Evolutionary conservation across 768 basidiomycete genomes (phyloP), one percentile per base, ranked within the genome.

Genomic region (Trametes cubensis): DNA sequence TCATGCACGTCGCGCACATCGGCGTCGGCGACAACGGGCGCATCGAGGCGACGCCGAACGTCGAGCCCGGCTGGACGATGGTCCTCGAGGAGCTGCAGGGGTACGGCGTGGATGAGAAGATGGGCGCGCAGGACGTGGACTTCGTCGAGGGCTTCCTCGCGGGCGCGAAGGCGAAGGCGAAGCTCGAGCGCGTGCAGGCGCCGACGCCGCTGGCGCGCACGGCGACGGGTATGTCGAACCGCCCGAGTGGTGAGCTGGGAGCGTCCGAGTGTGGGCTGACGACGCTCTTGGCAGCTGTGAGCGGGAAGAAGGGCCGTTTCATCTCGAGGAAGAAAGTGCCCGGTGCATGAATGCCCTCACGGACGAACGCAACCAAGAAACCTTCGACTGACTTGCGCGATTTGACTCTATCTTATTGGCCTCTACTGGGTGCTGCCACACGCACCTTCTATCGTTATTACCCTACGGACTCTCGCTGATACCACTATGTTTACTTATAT

Each of bases 1-100:
- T 89, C 71, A 81, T 82, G 59, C 88, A 90, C 67, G 77, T 88
- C 56, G 80, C 83, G 21, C 88, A 89, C 70, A 80, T 89, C 53
- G 87, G 87, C 8, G 73, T 86, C 51, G 81, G 80, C 66, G 75
- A 74, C 56, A 75, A 78, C 8, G 84, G 83, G 4, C 72, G 74
- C 56, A 77, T 85, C 64, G 84, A 86, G 73, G 77, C 81, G 10
- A 82, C 81, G 48, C 79, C 78, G 51, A 81, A 79, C 62, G 74
- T 85, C 42, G 83, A 85, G 49, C 78, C 80, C 0, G 77, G 81
- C 26, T 87, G 85, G 85, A 79, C 76, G 65, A 77, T 67, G 55
- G 62, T 69, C 60, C 63, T 70, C 45, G 58, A 59, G 72, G 74
- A 80, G 70, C 67, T 80, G n/a, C 75, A 77, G 55, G 79, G 77